Percentiles rank a stretch among this genome's conserved stretches.
These are phyloP conservation scores for Saccharomycopsis sp. DNA, from an alignment of 805 yeast genomes.

Conservation along the genomic window DNA sequence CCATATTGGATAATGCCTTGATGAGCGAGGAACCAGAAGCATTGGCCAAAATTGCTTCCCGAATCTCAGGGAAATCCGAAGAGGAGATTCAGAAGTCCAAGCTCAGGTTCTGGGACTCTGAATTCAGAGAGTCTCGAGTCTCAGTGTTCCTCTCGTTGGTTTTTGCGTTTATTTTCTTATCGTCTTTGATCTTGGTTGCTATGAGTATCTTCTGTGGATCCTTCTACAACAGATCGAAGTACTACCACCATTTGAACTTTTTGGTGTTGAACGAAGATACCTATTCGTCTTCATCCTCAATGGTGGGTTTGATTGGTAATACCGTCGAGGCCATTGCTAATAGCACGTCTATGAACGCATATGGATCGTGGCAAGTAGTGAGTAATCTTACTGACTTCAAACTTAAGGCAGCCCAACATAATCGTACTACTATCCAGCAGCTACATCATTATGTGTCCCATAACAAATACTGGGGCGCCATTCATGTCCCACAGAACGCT, in stretches of 20 bases:
- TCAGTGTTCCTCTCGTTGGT: slow-evolving; percentile 1
- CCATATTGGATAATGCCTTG: not conserved
- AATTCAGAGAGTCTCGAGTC: slow-evolving; percentile 7
- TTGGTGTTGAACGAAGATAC: slow-evolving; percentile 32
- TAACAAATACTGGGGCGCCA: slow-evolving; percentile 57
- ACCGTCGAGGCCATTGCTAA: slow-evolving; percentile 8
- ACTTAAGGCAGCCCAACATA: slow-evolving; percentile 20
- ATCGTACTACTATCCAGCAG: slow-evolving; percentile 30
- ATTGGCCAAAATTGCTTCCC: not conserved
- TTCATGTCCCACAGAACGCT: slow-evolving; percentile 47
- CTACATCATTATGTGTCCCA: slow-evolving; percentile 41
- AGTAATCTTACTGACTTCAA: slow-evolving; percentile 25
- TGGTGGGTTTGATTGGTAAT: slow-evolving; percentile 21
- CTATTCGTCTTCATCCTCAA: not conserved
- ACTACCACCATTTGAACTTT: slow-evolving; percentile 26
- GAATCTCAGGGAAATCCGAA: not conserved
- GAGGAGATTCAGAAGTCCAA: not conserved
- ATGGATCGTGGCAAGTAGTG: slow-evolving; percentile 29
- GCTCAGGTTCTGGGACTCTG: slow-evolving; percentile 15
- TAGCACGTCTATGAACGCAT: slow-evolving; percentile 16
- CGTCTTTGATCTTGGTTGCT: slow-evolving; percentile 24
- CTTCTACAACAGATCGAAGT: slow-evolving; percentile 26
- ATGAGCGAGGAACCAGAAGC: not conserved
- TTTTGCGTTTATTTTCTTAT: slow-evolving; percentile 15
- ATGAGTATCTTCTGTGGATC: slow-evolving; percentile 35